Evolutionary conservation across 306 rosid genomes (phyloP), one percentile per base, ranked within the genome.

Genomic region (Lupinus albus): DNA sequence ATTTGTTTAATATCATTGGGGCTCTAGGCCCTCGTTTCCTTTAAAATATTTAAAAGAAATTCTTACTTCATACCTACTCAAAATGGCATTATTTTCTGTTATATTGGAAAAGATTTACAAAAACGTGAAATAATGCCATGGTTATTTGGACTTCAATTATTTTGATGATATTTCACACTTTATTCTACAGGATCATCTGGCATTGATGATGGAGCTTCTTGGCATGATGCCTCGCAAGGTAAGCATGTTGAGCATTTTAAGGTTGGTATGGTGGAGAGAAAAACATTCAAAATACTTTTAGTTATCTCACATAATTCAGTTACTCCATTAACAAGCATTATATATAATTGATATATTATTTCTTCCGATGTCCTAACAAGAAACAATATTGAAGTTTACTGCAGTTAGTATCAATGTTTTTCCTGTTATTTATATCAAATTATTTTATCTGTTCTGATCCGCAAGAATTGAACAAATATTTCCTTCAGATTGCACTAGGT

Each of bases 191-290:
- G 98, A 93, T 61, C 98, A 93, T 78, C 83, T 93, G 65, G 98
- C 98, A 12, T 78, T 93, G 84, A 89, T 89, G 98, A 93, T 93
- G 98, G 98, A 93, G 83, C 98, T 93, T 83, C 95, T 93, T 74
- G 97, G 97, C 76, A 93, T 79, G 90, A 93, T 93, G 97, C 98
- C 98, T 2, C 97, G 98, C 68, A 89, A 88, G 94, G 98, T 93
- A 76, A 61, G 84, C 74, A 64, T 60, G 44, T 60, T 71, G 6
- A 49, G 32, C 8, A 8, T 64, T 36, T 42, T 14, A 6, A 33
- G 64, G 28, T 32, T 77, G 59, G 25, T 57, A 33, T 41, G 11
- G 16, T 11, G 50, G 55, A 20, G 50, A 7, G n/a, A 76, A 36
- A 38, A 50, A 57, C 12, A 42, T 25, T 53, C 56, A 39, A 16